Conservation (phyloP, 2,329 filamentous ascomycete genomes). For the Bipolaris cookei region DNA sequence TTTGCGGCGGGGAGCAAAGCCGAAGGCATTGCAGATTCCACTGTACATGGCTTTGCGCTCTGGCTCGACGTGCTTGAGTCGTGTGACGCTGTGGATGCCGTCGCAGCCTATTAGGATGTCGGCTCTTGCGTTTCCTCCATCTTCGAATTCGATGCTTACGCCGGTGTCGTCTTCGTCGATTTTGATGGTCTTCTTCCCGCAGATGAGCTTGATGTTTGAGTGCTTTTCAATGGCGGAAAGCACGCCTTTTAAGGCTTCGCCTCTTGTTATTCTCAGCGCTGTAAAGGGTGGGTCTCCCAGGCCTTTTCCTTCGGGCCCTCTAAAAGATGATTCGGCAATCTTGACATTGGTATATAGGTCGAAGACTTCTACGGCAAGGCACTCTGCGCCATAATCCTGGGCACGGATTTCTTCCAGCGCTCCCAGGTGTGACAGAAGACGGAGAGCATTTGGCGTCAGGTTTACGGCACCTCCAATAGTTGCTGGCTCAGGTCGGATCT, state of each 20-base stretch:
- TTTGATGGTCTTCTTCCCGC: slow-evolving; percentile 52
- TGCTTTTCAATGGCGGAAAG: slow-evolving; percentile 50
- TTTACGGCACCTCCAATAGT: slow-evolving; percentile 66
- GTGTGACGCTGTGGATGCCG: slow-evolving; percentile 57
- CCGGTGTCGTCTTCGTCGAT: slow-evolving; percentile 51
- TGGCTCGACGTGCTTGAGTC: slow-evolving; percentile 55
- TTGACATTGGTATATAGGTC: slow-evolving; percentile 52
- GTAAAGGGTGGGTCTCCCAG: slow-evolving; percentile 54
- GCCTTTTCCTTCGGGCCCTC: slow-evolving; percentile 52
- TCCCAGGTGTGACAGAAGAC: slow-evolving; percentile 58
- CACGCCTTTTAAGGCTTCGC: slow-evolving; percentile 53
- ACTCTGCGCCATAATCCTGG: slow-evolving; percentile 50
- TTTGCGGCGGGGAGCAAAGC: slow-evolving; percentile 50
- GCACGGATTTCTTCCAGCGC: slow-evolving; percentile 54
- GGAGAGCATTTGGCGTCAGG: slow-evolving; percentile 66
- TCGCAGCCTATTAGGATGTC: slow-evolving; percentile 64
- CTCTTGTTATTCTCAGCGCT: slow-evolving; percentile 54
- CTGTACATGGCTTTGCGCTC: slow-evolving; percentile 52
- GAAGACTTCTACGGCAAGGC: slow-evolving; percentile 55
- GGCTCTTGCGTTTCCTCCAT: slow-evolving; percentile 52
- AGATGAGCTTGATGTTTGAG: slow-evolving; percentile 52
- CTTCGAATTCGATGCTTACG: slow-evolving; percentile 55
- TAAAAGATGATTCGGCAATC: slow-evolving; percentile 53
- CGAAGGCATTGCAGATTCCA: slow-evolving; percentile 56
- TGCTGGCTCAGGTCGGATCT: slow-evolving; percentile 55